Evolutionary conservation across 139 green algal genomes (phyloP).

Genomic region (Coccomyxa sp.): DNA sequence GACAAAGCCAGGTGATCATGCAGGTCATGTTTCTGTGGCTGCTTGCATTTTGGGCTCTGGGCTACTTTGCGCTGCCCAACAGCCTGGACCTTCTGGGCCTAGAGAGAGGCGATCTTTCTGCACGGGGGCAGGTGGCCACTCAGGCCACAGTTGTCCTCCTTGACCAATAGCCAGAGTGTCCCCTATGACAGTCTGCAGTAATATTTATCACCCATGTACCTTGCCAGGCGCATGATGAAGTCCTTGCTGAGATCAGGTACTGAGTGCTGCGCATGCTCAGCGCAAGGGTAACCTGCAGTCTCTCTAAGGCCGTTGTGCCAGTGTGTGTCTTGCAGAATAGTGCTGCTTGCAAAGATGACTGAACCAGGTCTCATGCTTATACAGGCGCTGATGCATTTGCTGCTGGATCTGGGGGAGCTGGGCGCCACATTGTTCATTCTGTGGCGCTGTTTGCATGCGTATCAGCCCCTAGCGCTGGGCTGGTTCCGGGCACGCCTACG

Average conservation of each 20-base stretch:
- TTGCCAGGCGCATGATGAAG: neutral
- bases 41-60: conserved; percentile 70
- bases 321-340: too few relatives aligned
- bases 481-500: conserved; percentile 28
- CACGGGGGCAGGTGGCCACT: conserved; percentile 10
- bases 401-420: conserved; percentile 69
- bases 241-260: neutral
- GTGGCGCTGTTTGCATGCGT: conserved; percentile 43
- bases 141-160: too few relatives aligned
- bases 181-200: too few relatives aligned
- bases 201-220: too few relatives aligned
- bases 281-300: too few relatives aligned
- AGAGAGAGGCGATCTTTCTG: conserved; percentile 29
- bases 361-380: neutral
- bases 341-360: neutral
- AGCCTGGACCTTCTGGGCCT: conserved; percentile 51
- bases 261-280: neutral
- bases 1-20: too few relatives aligned
- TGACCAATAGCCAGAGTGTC: too few relatives aligned
- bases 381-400: conserved; percentile 70
- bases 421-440: conserved; percentile 63
- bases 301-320: too few relatives aligned
- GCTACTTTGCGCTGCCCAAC: conserved; percentile 61
- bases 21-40: conserved; percentile 86
- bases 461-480: conserved; percentile 41